phyloP scores from a whole-genome alignment of 345 rosid species.

The Sisymbrium irio region DNA sequence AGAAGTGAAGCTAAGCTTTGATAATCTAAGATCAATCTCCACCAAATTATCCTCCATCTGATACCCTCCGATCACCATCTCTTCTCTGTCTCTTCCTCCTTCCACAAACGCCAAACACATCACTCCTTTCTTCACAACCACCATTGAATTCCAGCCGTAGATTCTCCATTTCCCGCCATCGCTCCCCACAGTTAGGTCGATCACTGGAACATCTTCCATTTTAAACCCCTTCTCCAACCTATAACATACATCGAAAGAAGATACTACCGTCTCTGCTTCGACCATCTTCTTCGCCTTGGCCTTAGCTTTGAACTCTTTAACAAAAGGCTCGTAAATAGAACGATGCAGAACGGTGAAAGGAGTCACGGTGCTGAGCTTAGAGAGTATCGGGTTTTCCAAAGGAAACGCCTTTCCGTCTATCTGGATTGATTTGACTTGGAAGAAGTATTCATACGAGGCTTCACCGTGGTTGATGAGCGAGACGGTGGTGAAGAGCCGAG shows the following conservation, averaged over 20 bases:
- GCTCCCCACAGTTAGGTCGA: not conserved
- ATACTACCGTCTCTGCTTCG: not conserved
- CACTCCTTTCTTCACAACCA: not conserved
- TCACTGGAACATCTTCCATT: not conserved
- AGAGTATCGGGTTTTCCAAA: not conserved
- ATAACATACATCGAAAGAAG: not conserved
- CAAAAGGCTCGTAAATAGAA: not conserved
- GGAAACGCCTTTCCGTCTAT: not conserved
- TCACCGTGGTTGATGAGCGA: not conserved
- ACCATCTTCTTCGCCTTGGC: not conserved
- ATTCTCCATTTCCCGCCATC: not conserved
- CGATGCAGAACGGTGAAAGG: not conserved
- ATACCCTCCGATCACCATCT: slow-evolving; percentile 2
- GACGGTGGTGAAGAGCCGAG: not conserved
- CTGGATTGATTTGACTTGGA: not conserved
- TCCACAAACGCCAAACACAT: not conserved
- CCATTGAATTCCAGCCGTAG: not conserved
- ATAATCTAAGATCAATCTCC: not conserved
- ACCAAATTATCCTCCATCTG: slow-evolving; percentile 3
- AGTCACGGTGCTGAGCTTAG: slow-evolving; percentile 17
- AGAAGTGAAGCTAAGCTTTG: not conserved
- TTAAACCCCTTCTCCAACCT: not conserved
- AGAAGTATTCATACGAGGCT: not conserved
- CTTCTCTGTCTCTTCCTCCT: not conserved
- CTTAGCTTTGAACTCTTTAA: not conserved